phyloP scores from a whole-genome alignment of 2,329 filamentous ascomycete genomes.

The Aspergillus quadrilineatus region DNA sequence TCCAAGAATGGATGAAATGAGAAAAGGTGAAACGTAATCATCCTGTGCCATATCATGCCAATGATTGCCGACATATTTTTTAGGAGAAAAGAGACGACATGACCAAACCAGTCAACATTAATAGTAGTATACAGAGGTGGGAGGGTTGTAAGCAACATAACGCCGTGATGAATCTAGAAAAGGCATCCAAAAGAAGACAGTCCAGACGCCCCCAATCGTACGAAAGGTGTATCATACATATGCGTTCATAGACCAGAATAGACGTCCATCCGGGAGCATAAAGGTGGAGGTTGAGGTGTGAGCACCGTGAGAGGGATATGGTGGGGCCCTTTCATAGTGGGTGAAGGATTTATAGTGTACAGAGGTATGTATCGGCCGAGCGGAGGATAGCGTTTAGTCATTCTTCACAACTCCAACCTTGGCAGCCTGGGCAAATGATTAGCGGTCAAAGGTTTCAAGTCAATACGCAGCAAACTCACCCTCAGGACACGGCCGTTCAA shows the following conservation, averaged over 20 bases:
- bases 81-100: no score
- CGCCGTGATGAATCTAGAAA: constrained; percentile 18
- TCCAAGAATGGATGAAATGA: no score
- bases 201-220: constrained; percentile 32
- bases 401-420: constrained; percentile 98
- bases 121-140: constrained; percentile 39
- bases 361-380: constrained; percentile 20
- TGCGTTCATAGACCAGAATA: constrained; percentile 29
- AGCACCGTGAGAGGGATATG: constrained; percentile 11
- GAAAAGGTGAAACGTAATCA: no score
- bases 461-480: constrained; percentile 37
- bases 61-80: no score
- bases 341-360: constrained; percentile 37
- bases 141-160: constrained; percentile 25
- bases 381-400: constrained; percentile 35
- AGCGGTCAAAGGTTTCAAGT: neutral
- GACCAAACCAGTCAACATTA: neutral
- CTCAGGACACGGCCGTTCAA: constrained; percentile 87
- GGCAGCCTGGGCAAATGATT: constrained; percentile 58
- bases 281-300: neutral
- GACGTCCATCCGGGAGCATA: constrained; percentile 18
- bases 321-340: constrained; percentile 24
- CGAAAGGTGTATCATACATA: constrained; percentile 37
- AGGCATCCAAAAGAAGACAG: constrained; percentile 27
- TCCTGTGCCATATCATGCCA: no score